phyloP scores from a whole-genome alignment of 1,139 yeast species.

The Yamadazyma jaroonii region DNA sequence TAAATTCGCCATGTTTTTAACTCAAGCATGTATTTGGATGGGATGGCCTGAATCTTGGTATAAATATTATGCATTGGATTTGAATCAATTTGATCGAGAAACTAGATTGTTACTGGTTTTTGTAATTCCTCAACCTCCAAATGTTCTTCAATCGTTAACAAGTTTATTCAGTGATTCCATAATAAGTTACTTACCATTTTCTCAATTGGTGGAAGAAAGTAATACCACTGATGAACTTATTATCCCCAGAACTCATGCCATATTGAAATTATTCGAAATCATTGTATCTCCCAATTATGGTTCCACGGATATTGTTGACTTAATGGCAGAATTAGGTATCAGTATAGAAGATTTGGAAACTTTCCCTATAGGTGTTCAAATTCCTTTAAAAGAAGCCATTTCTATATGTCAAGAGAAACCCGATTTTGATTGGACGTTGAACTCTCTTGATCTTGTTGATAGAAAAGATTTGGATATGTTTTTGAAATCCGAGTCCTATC shows the following conservation, averaged over 20 bases:
- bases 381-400: slow-evolving; percentile 64
- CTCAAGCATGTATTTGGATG: slow-evolving; percentile 64
- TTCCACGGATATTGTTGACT: slow-evolving; percentile 52
- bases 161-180: slow-evolving; percentile 47
- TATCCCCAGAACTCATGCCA: slow-evolving; percentile 62
- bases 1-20: slow-evolving; percentile 51
- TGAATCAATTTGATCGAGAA: slow-evolving; percentile 20
- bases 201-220: slow-evolving; percentile 65
- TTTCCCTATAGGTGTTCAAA: slow-evolving; percentile 67
- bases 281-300: slow-evolving; percentile 54
- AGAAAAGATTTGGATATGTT: slow-evolving; percentile 60
- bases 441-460: slow-evolving; percentile 60
- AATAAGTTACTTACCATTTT: slow-evolving; percentile 60
- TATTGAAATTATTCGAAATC: slow-evolving; percentile 60
- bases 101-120: slow-evolving; percentile 39
- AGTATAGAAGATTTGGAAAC: slow-evolving; percentile 57
- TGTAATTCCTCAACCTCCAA: slow-evolving; percentile 51
- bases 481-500: slow-evolving; percentile 16
- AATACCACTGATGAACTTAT: slow-evolving; percentile 56
- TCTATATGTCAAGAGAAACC: slow-evolving; percentile 57
- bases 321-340: slow-evolving; percentile 57
- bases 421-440: slow-evolving; percentile 45
- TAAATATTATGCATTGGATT: slow-evolving; percentile 46
- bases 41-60: slow-evolving; percentile 76
- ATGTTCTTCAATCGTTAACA: slow-evolving; percentile 50